Evolutionary conservation across 108 stramenopile species (phyloP).

Genomic region (Cyclotella kingstonii): DNA sequence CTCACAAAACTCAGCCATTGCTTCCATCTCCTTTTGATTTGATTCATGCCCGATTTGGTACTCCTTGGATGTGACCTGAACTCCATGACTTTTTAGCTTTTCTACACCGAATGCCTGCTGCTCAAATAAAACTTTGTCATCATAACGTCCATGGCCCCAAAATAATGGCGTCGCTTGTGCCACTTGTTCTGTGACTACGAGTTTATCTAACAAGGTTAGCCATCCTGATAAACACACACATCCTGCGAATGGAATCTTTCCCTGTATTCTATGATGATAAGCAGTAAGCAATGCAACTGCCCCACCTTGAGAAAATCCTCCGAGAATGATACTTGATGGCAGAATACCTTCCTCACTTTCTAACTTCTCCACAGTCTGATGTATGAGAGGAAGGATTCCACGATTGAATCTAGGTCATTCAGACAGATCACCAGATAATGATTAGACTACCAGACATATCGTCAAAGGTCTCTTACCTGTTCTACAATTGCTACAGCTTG

Average conservation of each 20-base stretch:
- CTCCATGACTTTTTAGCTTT: conserved; percentile 43
- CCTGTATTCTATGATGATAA: conserved; percentile 45
- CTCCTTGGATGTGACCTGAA: conserved; percentile 32
- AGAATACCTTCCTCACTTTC: conserved; percentile 56
- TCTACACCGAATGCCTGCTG: conserved; percentile 76
- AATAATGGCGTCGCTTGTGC: conserved; percentile 60
- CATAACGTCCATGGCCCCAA: conserved; percentile 80
- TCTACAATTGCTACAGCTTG: conserved; percentile 50
- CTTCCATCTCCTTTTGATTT: conserved; percentile 66
- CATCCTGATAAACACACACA: conserved; percentile 73
- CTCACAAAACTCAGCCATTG: conserved; percentile 73
- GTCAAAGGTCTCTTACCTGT: conserved; percentile 6
- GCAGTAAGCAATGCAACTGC: conserved; percentile 73
- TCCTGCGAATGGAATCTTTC: conserved; percentile 55
- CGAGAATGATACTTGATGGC: conserved; percentile 64
- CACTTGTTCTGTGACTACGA: conserved; percentile 42
- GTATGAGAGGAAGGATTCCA: no score
- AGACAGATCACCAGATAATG: not conserved
- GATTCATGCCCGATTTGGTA: conserved; percentile 78
- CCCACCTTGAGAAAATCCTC: conserved; percentile 85
- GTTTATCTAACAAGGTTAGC: conserved; percentile 68
- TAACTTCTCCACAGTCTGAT: conserved; percentile 37
- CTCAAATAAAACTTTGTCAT: conserved; percentile 83
- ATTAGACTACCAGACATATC: not conserved
- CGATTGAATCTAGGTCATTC: no score